Conservation (phyloP, 441 rosid species). For the Brassica balearica region DNA sequence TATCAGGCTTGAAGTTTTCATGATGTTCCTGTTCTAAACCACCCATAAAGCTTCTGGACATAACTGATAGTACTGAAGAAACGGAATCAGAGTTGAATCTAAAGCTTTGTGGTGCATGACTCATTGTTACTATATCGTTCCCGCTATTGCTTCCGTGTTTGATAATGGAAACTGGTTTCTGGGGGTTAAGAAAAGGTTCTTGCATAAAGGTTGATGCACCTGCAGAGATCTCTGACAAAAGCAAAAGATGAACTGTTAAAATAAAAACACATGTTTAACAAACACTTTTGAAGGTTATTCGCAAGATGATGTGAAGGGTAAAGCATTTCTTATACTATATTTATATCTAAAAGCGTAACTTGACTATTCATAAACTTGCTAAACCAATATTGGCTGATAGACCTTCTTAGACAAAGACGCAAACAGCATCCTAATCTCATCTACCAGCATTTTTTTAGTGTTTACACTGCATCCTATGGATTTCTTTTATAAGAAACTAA, state of each 20-base stretch:
- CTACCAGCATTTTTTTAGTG: background rate
- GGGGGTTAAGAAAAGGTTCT: conserved; percentile 38
- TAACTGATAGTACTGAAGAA: conserved; percentile 34
- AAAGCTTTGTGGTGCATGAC: conserved; percentile 48
- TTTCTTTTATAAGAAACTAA: background rate
- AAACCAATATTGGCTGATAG: background rate
- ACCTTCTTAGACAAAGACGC: background rate
- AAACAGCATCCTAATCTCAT: background rate
- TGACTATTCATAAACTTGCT: background rate
- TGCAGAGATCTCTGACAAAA: conserved; percentile 45
- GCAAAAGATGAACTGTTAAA: conserved; percentile 16
- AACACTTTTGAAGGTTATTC: background rate
- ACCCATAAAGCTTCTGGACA: conserved; percentile 41
- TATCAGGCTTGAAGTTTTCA: conserved; percentile 40
- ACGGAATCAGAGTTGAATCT: conserved; percentile 37
- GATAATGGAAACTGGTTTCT: conserved; percentile 27
- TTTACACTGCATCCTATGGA: background rate
- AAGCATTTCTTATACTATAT: background rate
- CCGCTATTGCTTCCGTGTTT: conserved; percentile 30
- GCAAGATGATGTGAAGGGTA: background rate
- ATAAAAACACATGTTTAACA: background rate
- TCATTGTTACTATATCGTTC: conserved; percentile 56
- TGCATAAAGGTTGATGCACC: conserved; percentile 42
- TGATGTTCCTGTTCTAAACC: conserved; percentile 34
- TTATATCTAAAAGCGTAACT: background rate